A percentile compares a stretch with the other conserved stretches of the same genome.
These are phyloP conservation scores for Eragrostis nindensis DNA, from an alignment of 176 grass and related monocot species.

Conservation along the genomic window DNA sequence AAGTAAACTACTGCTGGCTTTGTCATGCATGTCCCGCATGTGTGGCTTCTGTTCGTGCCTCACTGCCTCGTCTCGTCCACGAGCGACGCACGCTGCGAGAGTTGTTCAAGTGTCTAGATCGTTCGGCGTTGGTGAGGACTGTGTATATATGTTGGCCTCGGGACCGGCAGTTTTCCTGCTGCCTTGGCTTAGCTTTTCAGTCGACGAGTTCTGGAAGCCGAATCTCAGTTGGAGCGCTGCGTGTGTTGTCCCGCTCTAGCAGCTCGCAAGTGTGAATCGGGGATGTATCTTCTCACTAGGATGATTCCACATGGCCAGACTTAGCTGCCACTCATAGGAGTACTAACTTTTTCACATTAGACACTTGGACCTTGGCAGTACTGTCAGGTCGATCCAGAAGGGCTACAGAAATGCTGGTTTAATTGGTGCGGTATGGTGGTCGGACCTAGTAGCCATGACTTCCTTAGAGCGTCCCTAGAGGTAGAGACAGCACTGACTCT, in stretches of 20 bases:
- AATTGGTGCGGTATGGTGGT: neutral
- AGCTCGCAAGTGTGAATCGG: neutral
- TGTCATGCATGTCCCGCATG: neutral
- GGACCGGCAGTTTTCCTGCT: constrained; percentile 29
- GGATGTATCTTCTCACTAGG: neutral
- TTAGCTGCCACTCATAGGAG: neutral
- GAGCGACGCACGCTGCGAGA: constrained; percentile 5
- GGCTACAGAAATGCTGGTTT: neutral
- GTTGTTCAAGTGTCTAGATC: constrained; percentile 34
- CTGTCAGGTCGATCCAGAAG: neutral
- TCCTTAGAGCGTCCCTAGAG: too few relatives aligned
- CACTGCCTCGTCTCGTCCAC: too few relatives aligned
- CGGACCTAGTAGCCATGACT: neutral
- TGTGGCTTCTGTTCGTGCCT: neutral
- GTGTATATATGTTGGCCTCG: constrained; percentile 16
- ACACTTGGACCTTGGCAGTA: neutral
- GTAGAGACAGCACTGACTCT: too few relatives aligned
- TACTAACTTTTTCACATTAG: neutral
- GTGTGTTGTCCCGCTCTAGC: neutral
- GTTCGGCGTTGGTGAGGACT: neutral
- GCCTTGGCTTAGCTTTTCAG: constrained; percentile 24
- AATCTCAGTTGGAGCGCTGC: neutral
- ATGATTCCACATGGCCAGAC: neutral
- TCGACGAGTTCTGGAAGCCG: neutral
- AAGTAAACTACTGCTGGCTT: constrained; percentile 4